phyloP scores from a whole-genome alignment of 192 early-diverging fungal species.

The Borealophlyctis nickersoniae region DNA sequence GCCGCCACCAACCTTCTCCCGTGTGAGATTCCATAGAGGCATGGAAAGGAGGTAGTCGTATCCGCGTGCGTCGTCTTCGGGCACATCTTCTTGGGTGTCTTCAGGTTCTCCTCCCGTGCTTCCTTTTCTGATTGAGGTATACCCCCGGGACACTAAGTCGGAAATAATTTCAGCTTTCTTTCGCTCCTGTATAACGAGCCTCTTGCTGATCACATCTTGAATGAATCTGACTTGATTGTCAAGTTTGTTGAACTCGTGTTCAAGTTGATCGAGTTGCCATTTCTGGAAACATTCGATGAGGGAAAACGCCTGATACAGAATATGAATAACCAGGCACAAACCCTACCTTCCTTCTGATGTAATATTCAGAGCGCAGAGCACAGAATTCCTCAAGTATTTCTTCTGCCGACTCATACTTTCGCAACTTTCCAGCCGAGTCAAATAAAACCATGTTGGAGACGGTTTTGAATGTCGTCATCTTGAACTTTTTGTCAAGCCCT shows the following conservation, averaged over 20 bases:
- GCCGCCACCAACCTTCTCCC: conserved; percentile 52
- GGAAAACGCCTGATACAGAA: too few species aligned
- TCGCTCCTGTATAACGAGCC: conserved; percentile 69
- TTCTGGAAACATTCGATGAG: conserved; percentile 3
- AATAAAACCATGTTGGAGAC: conserved; percentile 89
- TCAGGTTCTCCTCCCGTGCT: conserved; percentile 42
- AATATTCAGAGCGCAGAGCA: conserved; percentile 70
- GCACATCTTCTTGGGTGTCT: conserved; percentile 30
- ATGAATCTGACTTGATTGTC: conserved; percentile 79
- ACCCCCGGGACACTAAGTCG: conserved; percentile 55
- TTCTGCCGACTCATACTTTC: conserved; percentile 65
- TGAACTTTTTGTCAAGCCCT: conserved; percentile 73
- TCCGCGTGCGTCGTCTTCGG: conserved; percentile 18
- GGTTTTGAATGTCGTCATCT: conserved; percentile 58
- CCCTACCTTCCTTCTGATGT: conserved; percentile 76
- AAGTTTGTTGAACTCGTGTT: conserved; percentile 58
- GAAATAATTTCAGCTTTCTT: conserved; percentile 66
- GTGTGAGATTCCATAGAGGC: conserved; percentile 78
- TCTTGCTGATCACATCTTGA: conserved; percentile 72
- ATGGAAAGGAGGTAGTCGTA: conserved; percentile 83
- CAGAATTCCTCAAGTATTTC: conserved; percentile 85
- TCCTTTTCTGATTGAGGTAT: conserved; percentile 49
- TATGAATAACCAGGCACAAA: background rate
- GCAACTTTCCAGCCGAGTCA: conserved; percentile 68
- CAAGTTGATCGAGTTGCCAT: conserved; percentile 52